phyloP scores from a whole-genome alignment of 345 rosid genomes.

The Hibiscus trionum region DNA sequence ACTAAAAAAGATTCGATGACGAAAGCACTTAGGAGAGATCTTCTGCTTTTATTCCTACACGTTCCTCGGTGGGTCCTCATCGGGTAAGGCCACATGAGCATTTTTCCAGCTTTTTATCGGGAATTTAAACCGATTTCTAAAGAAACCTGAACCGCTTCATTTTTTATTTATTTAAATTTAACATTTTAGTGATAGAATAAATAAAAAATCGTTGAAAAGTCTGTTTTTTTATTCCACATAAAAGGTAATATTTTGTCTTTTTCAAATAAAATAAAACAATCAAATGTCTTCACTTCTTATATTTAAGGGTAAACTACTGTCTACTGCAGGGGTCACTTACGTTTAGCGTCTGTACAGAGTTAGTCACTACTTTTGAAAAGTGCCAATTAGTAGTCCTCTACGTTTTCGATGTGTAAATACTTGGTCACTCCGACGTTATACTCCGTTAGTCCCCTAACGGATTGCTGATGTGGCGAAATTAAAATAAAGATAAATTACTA shows the following conservation, averaged over 20 bases:
- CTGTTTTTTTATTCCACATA: background rate
- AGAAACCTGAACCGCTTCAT: background rate
- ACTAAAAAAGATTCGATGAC: conserved; percentile 18
- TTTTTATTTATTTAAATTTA: background rate
- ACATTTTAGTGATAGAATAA: background rate
- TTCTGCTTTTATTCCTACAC: background rate
- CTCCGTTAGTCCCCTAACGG: too few relatives aligned
- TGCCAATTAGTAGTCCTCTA: too few relatives aligned
- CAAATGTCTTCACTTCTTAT: background rate
- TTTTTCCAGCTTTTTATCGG: background rate
- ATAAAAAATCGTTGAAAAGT: background rate
- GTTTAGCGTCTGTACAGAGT: too few relatives aligned
- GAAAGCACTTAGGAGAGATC: conserved; percentile 8
- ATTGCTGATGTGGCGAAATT: too few relatives aligned
- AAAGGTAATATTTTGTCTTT: background rate
- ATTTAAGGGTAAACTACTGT: too few relatives aligned
- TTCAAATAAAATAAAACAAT: background rate
- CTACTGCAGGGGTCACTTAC: too few relatives aligned
- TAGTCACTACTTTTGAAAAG: too few relatives aligned
- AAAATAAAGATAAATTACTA: too few relatives aligned
- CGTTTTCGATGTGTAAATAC: too few relatives aligned
- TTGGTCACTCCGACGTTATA: too few relatives aligned
- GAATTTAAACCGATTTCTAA: background rate
- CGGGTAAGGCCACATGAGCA: background rate
- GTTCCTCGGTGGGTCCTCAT: conserved; percentile 11